These are phyloP conservation scores for Hypoxylon rickii DNA, from an alignment of 495 filamentous ascomycete species.

Conservation along the genomic window DNA sequence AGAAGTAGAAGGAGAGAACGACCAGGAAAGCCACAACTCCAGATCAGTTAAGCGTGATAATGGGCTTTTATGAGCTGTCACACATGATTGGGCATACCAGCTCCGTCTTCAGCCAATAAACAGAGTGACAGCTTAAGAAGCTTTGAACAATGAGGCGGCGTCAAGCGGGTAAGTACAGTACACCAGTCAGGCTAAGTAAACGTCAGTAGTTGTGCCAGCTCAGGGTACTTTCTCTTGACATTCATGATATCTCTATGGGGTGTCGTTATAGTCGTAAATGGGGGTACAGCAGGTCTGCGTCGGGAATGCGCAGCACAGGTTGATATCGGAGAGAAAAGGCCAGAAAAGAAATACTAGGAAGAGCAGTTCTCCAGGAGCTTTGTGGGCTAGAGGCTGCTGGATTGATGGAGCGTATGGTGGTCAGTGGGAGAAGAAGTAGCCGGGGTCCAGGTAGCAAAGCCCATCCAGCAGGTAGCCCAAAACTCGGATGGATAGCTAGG, in stretches of 20 bases:
- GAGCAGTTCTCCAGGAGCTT: conserved; percentile 29
- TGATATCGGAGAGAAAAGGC: conserved; percentile 31
- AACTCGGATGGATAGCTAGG: conserved; percentile 32
- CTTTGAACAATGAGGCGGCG: conserved; percentile 39
- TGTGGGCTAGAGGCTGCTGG: conserved; percentile 33
- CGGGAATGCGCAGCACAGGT: conserved; percentile 45
- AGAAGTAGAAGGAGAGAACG: conserved; percentile 21
- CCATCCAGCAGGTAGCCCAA: conserved; percentile 24
- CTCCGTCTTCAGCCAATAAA: conserved; percentile 46
- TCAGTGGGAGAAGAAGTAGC: conserved; percentile 28
- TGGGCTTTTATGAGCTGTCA: conserved; percentile 40
- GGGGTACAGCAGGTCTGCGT: conserved; percentile 46
- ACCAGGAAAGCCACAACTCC: conserved; percentile 35
- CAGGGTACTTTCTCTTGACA: conserved; percentile 44
- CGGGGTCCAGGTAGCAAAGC: conserved; percentile 33
- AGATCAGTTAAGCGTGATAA: conserved; percentile 42
- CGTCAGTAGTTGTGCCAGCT: conserved; percentile 41
- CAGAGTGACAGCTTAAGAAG: conserved; percentile 37
- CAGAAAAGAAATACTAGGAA: conserved; percentile 40
- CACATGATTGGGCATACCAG: conserved; percentile 49
- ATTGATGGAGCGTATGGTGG: conserved; percentile 36
- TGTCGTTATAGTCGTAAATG: conserved; percentile 38
- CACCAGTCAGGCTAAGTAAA: conserved; percentile 44
- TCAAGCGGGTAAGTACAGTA: conserved; percentile 50
- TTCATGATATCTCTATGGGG: conserved; percentile 44